Conservation (phyloP, 2,329 filamentous ascomycete genomes). For the Fusarium oligoseptatum region DNA sequence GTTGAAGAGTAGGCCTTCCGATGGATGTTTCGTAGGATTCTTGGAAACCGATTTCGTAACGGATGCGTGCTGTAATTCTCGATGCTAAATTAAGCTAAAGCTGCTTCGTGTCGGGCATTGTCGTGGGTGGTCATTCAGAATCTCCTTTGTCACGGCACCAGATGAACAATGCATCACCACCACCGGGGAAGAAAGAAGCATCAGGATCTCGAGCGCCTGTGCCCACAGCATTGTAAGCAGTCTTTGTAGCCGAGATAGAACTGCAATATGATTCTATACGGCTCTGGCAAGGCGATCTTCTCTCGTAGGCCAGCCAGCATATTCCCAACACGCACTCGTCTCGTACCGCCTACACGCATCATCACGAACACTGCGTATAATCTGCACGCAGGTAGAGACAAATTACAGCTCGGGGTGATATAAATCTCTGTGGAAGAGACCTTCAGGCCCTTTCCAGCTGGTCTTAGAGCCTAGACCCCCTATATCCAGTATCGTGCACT, state of each 20-base stretch:
- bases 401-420: not conserved
- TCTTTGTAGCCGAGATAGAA: not conserved
- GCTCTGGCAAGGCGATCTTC: not conserved
- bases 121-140: not conserved
- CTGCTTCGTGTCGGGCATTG: not conserved
- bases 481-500: not conserved
- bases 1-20: not conserved
- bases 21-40: not conserved
- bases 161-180: not conserved
- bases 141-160: not conserved
- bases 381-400: not conserved
- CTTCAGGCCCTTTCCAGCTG: not conserved
- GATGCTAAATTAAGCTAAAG: not conserved
- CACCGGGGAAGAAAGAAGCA: not conserved
- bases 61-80: accelerated
- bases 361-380: not conserved
- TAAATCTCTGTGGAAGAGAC: accelerated
- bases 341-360: not conserved
- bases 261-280: not conserved
- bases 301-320: not conserved
- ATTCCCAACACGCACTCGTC: not conserved
- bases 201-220: not conserved
- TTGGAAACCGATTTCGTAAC: not conserved
- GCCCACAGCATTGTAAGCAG: not conserved
- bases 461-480: not conserved